Conservation (phyloP, 495 filamentous ascomycete species). For the Aspergillus egyptiacus region DNA sequence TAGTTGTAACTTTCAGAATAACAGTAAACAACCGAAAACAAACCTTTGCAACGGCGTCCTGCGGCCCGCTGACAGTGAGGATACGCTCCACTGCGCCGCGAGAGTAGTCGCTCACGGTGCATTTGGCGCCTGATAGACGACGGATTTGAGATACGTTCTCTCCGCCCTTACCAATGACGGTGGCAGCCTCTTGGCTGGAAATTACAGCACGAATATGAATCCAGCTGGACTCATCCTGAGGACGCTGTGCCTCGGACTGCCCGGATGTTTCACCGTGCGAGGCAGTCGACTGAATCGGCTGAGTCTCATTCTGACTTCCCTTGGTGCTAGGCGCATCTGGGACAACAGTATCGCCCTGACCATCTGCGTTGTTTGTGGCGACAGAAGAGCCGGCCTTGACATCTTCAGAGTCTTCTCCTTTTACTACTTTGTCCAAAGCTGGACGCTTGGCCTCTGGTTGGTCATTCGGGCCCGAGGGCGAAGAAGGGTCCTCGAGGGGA, state of each 20-base stretch:
- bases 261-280: constrained; percentile 49
- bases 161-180: constrained; percentile 95
- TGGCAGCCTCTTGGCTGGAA: constrained; percentile 92
- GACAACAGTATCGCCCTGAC: constrained; percentile 62
- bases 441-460: constrained; percentile 97
- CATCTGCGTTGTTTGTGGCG: constrained; percentile 31
- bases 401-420: constrained; percentile 46
- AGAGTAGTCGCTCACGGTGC: constrained; percentile 96
- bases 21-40: constrained; percentile 17
- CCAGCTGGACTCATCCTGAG: constrained; percentile 88
- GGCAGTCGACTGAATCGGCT: constrained; percentile 62
- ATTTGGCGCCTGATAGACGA: constrained; percentile 87
- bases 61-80: constrained; percentile 88
- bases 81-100: constrained; percentile 96
- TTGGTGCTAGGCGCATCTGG: constrained; percentile 63
- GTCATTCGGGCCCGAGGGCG: constrained; percentile 80
- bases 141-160: constrained; percentile 97
- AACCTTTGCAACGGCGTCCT: constrained; percentile 97
- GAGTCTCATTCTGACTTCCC: constrained; percentile 40
- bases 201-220: constrained; percentile 95
- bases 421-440: constrained; percentile 85
- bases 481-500: constrained; percentile 93
- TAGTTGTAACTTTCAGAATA: not conserved
- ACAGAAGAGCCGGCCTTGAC: constrained; percentile 53
- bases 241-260: constrained; percentile 45